Evolutionary conservation across 2,329 filamentous ascomycete genomes (phyloP).

Genomic region (Chalaropsis thielavioides): DNA sequence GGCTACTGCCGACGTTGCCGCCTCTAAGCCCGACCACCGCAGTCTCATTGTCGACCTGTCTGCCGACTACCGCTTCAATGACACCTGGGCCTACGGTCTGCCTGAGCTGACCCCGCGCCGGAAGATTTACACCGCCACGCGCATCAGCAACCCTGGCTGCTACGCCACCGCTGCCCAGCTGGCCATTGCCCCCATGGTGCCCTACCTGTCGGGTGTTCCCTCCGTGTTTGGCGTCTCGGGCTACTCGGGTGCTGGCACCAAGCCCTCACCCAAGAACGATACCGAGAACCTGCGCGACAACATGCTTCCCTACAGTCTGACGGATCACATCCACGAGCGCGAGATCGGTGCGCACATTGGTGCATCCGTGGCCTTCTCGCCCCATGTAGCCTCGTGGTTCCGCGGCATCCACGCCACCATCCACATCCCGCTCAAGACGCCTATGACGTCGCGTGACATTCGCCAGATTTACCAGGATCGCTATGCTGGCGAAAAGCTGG

Average conservation of each 20-base stretch:
- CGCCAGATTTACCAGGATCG: conserved; percentile 90
- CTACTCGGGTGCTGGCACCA: conserved; percentile 89
- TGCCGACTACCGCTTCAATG: conserved; percentile 89
- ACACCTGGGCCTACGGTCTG: conserved; percentile 75
- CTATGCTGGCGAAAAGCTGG: conserved; percentile 87
- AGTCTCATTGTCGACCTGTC: conserved; percentile 85
- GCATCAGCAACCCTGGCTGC: conserved; percentile 87
- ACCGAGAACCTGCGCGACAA: conserved; percentile 70
- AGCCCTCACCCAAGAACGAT: conserved; percentile 89
- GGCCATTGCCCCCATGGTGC: conserved; percentile 68
- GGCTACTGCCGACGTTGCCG: conserved; percentile 22
- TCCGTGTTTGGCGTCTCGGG: conserved; percentile 83
- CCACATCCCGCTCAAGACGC: conserved; percentile 70
- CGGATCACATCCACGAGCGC: conserved; percentile 86
- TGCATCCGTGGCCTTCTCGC: conserved; percentile 65
- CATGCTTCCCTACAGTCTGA: conserved; percentile 79
- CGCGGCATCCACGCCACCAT: conserved; percentile 88
- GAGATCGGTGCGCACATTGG: conserved; percentile 75
- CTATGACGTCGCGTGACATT: conserved; percentile 83
- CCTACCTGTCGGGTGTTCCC: conserved; percentile 61
- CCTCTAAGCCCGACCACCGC: conserved; percentile 29
- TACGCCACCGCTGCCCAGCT: conserved; percentile 90
- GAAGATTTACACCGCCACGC: conserved; percentile 60
- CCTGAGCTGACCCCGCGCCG: conserved; percentile 70
- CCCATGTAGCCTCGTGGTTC: conserved; percentile 95